phyloP scores from a whole-genome alignment of 1,284 basidiomycete genomes.

The Gomphus sp. region DNA sequence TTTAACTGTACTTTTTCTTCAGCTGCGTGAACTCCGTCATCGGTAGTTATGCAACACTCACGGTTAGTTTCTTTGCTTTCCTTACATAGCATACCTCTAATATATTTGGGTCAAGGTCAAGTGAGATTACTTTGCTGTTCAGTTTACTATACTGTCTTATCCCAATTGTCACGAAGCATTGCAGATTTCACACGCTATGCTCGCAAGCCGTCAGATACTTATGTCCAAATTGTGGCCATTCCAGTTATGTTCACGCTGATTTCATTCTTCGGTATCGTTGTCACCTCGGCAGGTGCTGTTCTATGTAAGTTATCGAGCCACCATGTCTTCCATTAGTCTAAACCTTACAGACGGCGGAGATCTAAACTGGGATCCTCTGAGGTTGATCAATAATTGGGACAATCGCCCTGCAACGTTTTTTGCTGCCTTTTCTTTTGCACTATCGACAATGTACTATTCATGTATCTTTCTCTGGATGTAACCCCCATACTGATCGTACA shows the following conservation, averaged over 20 bases:
- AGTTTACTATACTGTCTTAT: not conserved
- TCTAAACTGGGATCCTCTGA: slow-evolving; percentile 40
- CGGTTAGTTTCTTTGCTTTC: slow-evolving; percentile 56
- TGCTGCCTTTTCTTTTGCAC: slow-evolving; percentile 53
- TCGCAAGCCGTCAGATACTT: slow-evolving; percentile 23
- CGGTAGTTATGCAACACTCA: slow-evolving; percentile 53
- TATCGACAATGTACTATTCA: slow-evolving; percentile 40
- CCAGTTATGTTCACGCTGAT: slow-evolving; percentile 57
- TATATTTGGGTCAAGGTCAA: not conserved
- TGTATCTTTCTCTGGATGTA: not conserved
- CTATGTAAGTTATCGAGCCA: slow-evolving; percentile 42
- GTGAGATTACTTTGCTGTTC: not conserved
- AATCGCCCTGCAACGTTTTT: slow-evolving; percentile 77
- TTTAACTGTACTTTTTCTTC: not conserved
- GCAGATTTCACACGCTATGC: slow-evolving; percentile 33
- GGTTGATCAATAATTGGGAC: slow-evolving; percentile 58
- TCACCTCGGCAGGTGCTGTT: slow-evolving; percentile 54
- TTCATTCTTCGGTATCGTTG: slow-evolving; percentile 51
- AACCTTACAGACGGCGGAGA: slow-evolving; percentile 18
- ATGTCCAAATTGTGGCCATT: slow-evolving; percentile 61
- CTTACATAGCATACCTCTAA: not conserved
- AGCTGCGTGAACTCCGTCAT: slow-evolving; percentile 50
- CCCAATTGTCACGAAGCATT: not conserved
- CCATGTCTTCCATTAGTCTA: slow-evolving; percentile 16
- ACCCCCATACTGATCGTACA: not conserved